These are phyloP conservation scores for Fusarium nodosum DNA, from an alignment of 2,329 filamentous ascomycete genomes.

Conservation along the genomic window DNA sequence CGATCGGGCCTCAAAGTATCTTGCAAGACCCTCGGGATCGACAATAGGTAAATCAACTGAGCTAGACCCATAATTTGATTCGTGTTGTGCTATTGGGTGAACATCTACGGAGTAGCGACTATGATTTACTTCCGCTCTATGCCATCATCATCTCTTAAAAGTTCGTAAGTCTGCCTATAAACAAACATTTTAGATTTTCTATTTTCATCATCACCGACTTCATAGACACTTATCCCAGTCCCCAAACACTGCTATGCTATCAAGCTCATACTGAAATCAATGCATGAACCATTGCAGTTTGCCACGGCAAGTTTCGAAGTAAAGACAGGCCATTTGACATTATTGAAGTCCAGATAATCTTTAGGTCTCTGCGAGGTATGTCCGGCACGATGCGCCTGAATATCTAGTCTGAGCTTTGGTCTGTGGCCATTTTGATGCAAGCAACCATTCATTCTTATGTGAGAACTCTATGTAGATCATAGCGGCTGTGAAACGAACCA, in stretches of 20 bases:
- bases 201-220: not conserved
- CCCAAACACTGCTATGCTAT: not conserved
- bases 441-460: not conserved
- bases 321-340: not conserved
- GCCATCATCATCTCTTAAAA: not conserved
- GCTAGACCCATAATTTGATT: slow-evolving; percentile 39
- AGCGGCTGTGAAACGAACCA: not conserved
- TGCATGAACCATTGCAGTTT: not conserved
- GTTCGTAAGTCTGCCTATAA: not conserved
- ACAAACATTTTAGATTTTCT: not conserved
- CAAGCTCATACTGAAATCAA: not conserved
- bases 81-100: slow-evolving; percentile 43
- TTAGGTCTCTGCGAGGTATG: not conserved
- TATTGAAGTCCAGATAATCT: not conserved
- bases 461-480: slow-evolving; percentile 5
- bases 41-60: slow-evolving; percentile 26
- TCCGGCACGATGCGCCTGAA: not conserved
- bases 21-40: slow-evolving; percentile 12
- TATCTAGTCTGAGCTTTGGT: not conserved
- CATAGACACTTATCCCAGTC: not conserved
- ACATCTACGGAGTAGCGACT: not conserved
- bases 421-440: too few relatives aligned
- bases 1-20: not conserved
- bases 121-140: not conserved
- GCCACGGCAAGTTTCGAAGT: not conserved